Evolutionary conservation across 2,329 filamentous ascomycete genomes (phyloP), one percentile per base, ranked within the genome.

Genomic region (Venturia asperata): DNA sequence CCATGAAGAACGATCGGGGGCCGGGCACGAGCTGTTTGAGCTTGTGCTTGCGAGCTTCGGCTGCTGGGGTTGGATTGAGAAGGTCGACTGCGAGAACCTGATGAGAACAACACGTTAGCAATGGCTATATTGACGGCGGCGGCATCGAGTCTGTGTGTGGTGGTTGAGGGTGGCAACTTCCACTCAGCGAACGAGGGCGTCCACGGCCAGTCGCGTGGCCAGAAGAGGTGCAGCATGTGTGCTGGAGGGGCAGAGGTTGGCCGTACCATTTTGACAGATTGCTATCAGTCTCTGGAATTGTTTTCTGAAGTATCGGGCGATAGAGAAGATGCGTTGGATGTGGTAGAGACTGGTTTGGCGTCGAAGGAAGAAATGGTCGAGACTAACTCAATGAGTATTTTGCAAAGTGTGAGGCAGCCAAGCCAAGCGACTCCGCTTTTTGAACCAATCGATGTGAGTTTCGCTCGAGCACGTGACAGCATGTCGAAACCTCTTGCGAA

Each of bases 41-140:
- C 91, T 99, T 99, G 91, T 99, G 94, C 90, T 97, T 97, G 85
- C 92, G 91, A 78, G 92, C 92, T 90, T 99, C 94, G 81, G 93
- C 88, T 82, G 91, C 91, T 83, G 93, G 90, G 79, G 90, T 90
- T 79, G 94, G 94, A 91, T 99, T 97, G 83, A 99, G 89, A 78
- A 99, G 92, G 87, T 99, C 94, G 86, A 97, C 91, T 82, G 94
- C 94, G 89, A 99, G 92, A 96, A 97, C 93, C 94, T 97, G 61
- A 37, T 64, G 19, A 49, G 30, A 13, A 19, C 42, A 60, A 42
- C 45, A 42, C 67, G 68, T 74, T 66, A 74, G 72, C 67, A 47
- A 49, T 63, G 10, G 43, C 45, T 37, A 58, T 37, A n/a, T 24
- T 37, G 30, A 58, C 30, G 30, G 7, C n/a, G 52, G 30, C 17